Conservation (phyloP, 2,329 filamentous ascomycete genomes). For the Botrytis porri region DNA sequence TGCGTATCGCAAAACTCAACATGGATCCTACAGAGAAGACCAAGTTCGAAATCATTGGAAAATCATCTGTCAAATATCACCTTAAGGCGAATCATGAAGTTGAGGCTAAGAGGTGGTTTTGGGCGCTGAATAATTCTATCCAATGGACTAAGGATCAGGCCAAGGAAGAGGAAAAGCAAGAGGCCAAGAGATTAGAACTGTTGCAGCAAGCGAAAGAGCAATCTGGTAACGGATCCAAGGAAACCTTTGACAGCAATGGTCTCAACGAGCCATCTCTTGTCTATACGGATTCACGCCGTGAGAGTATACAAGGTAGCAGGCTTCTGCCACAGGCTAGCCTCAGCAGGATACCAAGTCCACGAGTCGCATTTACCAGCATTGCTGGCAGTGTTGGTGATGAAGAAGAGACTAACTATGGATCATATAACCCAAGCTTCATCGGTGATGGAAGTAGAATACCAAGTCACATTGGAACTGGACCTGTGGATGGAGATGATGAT, state of each 20-base stretch:
- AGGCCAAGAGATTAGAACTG: conserved; percentile 69
- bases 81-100: conserved; percentile 97
- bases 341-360: conserved; percentile 31
- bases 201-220: conserved; percentile 79
- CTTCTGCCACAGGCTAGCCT: conserved; percentile 30
- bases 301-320: conserved; percentile 43
- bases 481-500: conserved; percentile 57
- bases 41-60: conserved; percentile 95
- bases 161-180: conserved; percentile 79
- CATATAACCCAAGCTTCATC: conserved; percentile 54
- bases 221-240: conserved; percentile 41
- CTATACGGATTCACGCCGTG: conserved; percentile 42
- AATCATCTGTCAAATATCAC: conserved; percentile 97
- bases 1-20: conserved; percentile 90
- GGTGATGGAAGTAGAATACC: conserved; percentile 38
- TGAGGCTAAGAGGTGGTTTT: conserved; percentile 98
- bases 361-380: conserved; percentile 36
- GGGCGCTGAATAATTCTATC: conserved; percentile 97
- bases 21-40: conserved; percentile 98
- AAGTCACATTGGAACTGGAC: conserved; percentile 28
- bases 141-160: conserved; percentile 98
- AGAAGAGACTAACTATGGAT: conserved; percentile 49
- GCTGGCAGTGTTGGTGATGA: conserved; percentile 49
- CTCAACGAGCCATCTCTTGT: conserved; percentile 29
- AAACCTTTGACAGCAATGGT: conserved; percentile 27